Evolutionary conservation across 768 basidiomycete species (phyloP).

Genomic region (Tricholoma terreum): DNA sequence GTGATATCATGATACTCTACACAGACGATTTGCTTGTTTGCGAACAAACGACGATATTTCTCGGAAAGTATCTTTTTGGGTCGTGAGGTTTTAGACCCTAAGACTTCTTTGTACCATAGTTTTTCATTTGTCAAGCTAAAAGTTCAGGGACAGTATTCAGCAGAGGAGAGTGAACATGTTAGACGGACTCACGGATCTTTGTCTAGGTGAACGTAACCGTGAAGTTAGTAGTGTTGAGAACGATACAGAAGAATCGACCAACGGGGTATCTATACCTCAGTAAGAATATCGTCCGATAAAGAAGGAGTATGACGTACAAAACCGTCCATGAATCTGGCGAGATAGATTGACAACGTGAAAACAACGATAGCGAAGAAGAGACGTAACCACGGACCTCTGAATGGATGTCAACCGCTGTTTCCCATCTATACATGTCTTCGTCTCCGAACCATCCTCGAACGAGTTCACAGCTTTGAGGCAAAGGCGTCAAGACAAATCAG

Average conservation of each 20-base stretch:
- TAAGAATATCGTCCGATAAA: not conserved
- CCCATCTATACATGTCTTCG: conserved; percentile 46
- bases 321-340: conserved; percentile 17
- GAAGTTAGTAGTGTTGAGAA: conserved; percentile 8
- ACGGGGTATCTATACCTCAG: conserved; percentile 29
- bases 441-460: conserved; percentile 61
- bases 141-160: not conserved
- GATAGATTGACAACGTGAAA: not conserved
- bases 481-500: not conserved
- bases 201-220: conserved; percentile 7
- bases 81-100: conserved; percentile 15
- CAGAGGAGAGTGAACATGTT: not conserved
- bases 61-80: conserved; percentile 42
- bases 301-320: conserved; percentile 11
- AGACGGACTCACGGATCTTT: conserved; percentile 14
- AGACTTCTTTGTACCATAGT: conserved; percentile 41
- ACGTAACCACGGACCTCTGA: conserved; percentile 43
- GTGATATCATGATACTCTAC: conserved; percentile 66
- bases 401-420: conserved; percentile 71
- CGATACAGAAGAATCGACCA: conserved; percentile 21
- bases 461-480: conserved; percentile 41
- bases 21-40: conserved; percentile 75
- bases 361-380: not conserved
- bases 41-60: conserved; percentile 54
- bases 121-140: conserved; percentile 38